Percentiles rank a stretch among this genome's conserved stretches.
Evolutionary conservation across 148 eudicot genomes (phyloP).

Genomic region (Dysphania ambrosioides): DNA sequence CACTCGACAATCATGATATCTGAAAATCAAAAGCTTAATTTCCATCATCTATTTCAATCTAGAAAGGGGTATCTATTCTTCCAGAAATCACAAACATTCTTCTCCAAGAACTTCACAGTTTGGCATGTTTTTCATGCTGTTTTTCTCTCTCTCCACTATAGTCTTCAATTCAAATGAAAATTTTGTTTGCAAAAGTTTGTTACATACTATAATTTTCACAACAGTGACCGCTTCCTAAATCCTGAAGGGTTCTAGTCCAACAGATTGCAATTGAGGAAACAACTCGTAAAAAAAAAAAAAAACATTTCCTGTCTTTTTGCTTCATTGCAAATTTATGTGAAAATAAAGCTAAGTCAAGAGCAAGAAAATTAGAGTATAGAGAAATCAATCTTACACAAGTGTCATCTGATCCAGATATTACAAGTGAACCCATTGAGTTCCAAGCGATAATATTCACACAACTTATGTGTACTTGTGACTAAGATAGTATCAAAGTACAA

Average conservation of each 20-base stretch:
- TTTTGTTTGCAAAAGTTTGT: background rate
- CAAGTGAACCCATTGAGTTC: conserved; percentile 86
- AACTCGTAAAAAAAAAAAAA: background rate
- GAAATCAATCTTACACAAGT: conserved; percentile 57
- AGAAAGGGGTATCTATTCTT: background rate
- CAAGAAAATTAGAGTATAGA: background rate
- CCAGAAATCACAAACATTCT: background rate
- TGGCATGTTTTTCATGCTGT: too few species aligned
- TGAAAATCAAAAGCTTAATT: background rate
- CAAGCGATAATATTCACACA: conserved; percentile 93
- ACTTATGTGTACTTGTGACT: conserved; percentile 73
- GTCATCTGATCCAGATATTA: conserved; percentile 97
- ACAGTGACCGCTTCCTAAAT: background rate
- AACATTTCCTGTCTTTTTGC: background rate
- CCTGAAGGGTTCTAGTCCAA: conserved; percentile 1
- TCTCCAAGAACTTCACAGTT: background rate
- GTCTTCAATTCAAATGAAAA: too few species aligned
- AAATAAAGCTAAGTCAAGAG: background rate
- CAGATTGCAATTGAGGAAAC: background rate
- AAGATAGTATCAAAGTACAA: background rate
- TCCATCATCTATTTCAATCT: background rate
- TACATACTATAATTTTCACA: background rate
- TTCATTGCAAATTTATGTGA: background rate
- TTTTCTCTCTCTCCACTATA: too few species aligned
- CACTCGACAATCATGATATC: background rate